These are phyloP conservation scores for Abrus pulchellus DNA, from an alignment of 306 rosid species.

Conservation along the genomic window DNA sequence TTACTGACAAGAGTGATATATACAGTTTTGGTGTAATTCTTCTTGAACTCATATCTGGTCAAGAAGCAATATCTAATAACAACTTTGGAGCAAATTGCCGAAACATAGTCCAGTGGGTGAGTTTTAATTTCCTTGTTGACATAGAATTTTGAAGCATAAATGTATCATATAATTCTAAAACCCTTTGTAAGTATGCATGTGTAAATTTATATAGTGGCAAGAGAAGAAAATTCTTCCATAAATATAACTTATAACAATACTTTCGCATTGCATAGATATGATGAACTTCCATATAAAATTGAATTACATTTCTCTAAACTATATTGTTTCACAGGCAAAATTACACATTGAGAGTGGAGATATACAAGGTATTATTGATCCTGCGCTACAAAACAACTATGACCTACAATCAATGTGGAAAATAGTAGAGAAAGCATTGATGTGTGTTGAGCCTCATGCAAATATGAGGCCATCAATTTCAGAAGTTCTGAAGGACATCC, in stretches of 20 bases:
- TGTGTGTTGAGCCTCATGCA: slow-evolving; percentile 93
- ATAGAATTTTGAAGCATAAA: slow-evolving; percentile 18
- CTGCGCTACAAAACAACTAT: slow-evolving; percentile 62
- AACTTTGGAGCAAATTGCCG: slow-evolving; percentile 94
- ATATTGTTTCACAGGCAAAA: slow-evolving; percentile 71
- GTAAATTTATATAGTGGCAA: background rate
- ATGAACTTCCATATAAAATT: background rate
- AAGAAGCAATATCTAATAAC: slow-evolving; percentile 96
- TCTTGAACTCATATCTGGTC: slow-evolving; percentile 97
- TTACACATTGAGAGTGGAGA: slow-evolving; percentile 96
- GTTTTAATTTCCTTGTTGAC: slow-evolving; percentile 46
- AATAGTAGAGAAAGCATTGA: slow-evolving; percentile 93
- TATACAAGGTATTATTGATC: slow-evolving; percentile 95
- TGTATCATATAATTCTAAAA: background rate
- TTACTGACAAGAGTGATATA: slow-evolving; percentile 95
- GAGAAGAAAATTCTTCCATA: background rate
- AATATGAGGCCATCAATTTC: slow-evolving; percentile 90
- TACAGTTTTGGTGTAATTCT: slow-evolving; percentile 98
- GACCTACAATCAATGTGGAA: slow-evolving; percentile 98
- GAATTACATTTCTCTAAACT: background rate
- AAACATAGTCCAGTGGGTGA: slow-evolving; percentile 97
- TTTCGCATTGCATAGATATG: background rate
- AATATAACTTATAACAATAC: background rate
- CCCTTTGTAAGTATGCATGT: background rate
- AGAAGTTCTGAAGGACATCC: slow-evolving; percentile 92